Evolutionary conservation across 257 asterid species (phyloP).

Genomic region (Nicotiana paniculata): DNA sequence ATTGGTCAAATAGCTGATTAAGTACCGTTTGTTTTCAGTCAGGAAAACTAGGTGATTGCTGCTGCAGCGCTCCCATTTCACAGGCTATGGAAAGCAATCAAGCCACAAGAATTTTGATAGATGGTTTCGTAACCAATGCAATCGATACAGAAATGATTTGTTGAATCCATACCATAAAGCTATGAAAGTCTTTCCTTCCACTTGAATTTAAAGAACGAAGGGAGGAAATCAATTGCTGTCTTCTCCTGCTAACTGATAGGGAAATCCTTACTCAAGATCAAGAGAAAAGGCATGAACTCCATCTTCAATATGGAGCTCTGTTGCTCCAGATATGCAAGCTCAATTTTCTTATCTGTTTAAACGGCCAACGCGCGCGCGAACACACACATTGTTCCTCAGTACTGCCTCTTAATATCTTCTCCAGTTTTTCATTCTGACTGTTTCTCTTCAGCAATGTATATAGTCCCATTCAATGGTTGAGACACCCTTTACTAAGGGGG

Average conservation of each 20-base stretch:
- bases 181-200: not conserved
- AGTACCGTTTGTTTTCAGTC: not conserved
- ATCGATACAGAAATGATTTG: not conserved
- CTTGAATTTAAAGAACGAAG: not conserved
- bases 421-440: not conserved
- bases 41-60: not conserved
- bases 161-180: not conserved
- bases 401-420: not conserved
- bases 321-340: not conserved
- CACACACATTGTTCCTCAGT: not conserved
- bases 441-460: not conserved
- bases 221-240: not conserved
- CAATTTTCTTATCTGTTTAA: not conserved
- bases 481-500: not conserved
- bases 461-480: not conserved
- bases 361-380: not conserved
- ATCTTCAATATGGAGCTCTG: not conserved
- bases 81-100: not conserved
- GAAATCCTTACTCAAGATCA: not conserved
- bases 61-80: not conserved
- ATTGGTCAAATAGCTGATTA: not conserved
- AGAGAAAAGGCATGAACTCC: not conserved
- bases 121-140: not conserved
- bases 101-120: not conserved
- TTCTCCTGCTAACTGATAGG: not conserved